Evolutionary conservation across 345 rosid species (phyloP).

Genomic region (Ailanthus altissimus): DNA sequence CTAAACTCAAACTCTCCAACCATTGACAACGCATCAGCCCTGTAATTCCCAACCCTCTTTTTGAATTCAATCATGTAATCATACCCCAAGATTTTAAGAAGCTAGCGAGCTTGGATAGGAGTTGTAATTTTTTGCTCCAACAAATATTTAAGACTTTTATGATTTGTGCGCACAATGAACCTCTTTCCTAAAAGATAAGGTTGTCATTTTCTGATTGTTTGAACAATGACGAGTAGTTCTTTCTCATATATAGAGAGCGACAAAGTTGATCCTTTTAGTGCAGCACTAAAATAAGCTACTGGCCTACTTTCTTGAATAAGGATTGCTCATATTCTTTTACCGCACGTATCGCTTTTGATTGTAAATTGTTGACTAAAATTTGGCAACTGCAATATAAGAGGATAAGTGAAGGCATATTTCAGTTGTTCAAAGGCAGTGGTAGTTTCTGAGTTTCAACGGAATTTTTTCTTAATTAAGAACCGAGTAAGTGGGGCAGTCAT

Average conservation of each 20-base stretch:
- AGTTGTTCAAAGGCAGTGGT: background rate
- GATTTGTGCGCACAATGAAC: too few relatives aligned
- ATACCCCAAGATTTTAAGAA: background rate
- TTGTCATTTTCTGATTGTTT: background rate
- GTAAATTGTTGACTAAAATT: too few relatives aligned
- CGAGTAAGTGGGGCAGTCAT: background rate
- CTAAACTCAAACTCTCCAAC: too few relatives aligned
- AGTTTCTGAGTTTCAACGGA: background rate
- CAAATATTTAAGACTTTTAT: too few relatives aligned
- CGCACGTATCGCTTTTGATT: background rate
- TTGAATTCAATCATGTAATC: background rate
- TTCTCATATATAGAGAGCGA: background rate
- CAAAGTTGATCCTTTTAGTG: background rate
- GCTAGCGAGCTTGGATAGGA: background rate
- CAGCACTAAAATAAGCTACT: background rate
- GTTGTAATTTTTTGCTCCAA: background rate
- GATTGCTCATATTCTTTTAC: background rate
- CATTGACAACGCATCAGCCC: background rate
- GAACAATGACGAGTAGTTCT: background rate
- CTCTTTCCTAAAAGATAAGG: background rate
- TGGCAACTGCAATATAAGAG: too few relatives aligned
- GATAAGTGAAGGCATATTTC: background rate
- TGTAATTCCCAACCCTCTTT: too few relatives aligned
- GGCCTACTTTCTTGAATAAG: background rate
- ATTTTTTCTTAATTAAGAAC: too few relatives aligned